These are phyloP conservation scores for Leptomonas pyrrhocoris DNA, from an alignment of 208 protist genomes.

Conservation along the genomic window DNA sequence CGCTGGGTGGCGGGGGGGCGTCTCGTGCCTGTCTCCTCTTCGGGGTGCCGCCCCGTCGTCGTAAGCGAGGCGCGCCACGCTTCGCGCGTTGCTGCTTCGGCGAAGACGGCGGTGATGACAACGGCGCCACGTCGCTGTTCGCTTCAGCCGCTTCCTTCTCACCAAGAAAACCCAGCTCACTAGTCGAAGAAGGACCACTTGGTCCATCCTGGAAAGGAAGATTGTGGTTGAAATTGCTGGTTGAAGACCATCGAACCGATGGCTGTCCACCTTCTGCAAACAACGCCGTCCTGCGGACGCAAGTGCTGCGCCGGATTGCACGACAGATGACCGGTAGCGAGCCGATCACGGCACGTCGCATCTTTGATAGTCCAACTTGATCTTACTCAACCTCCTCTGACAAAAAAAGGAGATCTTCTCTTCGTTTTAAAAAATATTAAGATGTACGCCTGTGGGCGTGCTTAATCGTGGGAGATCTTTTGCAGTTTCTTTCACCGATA, in stretches of 20 bases:
- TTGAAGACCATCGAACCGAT: neutral
- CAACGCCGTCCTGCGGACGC: neutral
- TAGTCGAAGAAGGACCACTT: neutral
- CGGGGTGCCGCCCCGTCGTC: neutral
- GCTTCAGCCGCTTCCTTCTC: neutral
- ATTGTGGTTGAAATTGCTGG: neutral
- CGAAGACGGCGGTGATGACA: neutral
- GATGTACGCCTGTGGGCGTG: neutral
- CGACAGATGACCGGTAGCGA: neutral
- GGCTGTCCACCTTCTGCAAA: neutral
- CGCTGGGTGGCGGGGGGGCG: neutral
- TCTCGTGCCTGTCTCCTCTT: neutral
- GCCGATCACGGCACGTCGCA: neutral
- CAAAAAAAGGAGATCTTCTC: constrained; percentile 1
- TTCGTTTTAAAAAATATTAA: too few relatives aligned
- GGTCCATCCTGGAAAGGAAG: neutral
- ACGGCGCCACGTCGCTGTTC: neutral
- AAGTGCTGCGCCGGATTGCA: neutral
- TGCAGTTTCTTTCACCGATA: too few relatives aligned
- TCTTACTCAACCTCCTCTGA: neutral
- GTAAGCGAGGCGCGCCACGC: neutral
- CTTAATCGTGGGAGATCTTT: too few relatives aligned
- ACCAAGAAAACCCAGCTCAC: neutral
- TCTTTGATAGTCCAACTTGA: neutral
- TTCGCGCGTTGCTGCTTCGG: neutral